These are phyloP conservation scores for Venturia aucupariae DNA, from an alignment of 2,329 filamentous ascomycete species.

Conservation along the genomic window DNA sequence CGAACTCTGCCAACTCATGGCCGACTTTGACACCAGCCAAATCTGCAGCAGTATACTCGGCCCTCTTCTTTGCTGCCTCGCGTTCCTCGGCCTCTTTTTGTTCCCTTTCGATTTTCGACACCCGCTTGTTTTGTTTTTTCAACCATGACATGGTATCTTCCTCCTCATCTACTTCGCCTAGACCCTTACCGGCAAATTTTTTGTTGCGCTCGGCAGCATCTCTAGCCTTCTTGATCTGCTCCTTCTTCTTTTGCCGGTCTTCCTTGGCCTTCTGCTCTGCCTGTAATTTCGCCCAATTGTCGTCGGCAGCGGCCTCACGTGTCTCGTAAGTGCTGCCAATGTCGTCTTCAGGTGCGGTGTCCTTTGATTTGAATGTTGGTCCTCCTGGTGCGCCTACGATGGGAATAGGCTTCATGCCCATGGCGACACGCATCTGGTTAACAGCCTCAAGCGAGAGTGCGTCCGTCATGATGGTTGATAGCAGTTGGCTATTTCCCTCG, in stretches of 20 bases:
- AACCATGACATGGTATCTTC: constrained; percentile 81
- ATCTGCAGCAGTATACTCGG: constrained; percentile 77
- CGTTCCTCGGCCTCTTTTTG: constrained; percentile 65
- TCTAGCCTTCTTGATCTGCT: constrained; percentile 76
- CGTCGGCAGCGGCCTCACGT: constrained; percentile 61
- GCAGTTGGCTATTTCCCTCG: neutral
- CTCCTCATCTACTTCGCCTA: constrained; percentile 65
- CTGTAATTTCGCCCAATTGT: constrained; percentile 62
- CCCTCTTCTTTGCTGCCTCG: constrained; percentile 59
- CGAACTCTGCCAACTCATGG: constrained; percentile 74
- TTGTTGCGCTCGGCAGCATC: constrained; percentile 71
- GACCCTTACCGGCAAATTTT: constrained; percentile 69
- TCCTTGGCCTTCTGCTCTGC: constrained; percentile 65
- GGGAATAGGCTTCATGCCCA: constrained; percentile 84
- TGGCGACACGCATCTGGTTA: constrained; percentile 79
- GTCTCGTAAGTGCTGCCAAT: constrained; percentile 75
- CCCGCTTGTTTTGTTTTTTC: constrained; percentile 80
- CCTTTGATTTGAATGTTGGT: constrained; percentile 46
- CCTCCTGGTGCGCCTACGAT: constrained; percentile 54
- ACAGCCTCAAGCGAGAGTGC: constrained; percentile 64
- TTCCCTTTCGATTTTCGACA: constrained; percentile 74
- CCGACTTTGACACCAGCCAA: constrained; percentile 85
- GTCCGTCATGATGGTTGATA: constrained; percentile 32
- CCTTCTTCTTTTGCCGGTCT: constrained; percentile 70
- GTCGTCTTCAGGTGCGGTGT: constrained; percentile 56